Percentiles rank a stretch among this genome's conserved stretches.
Evolutionary conservation across 495 filamentous ascomycete species (phyloP).

Genomic region (Entonaema liquescens): DNA sequence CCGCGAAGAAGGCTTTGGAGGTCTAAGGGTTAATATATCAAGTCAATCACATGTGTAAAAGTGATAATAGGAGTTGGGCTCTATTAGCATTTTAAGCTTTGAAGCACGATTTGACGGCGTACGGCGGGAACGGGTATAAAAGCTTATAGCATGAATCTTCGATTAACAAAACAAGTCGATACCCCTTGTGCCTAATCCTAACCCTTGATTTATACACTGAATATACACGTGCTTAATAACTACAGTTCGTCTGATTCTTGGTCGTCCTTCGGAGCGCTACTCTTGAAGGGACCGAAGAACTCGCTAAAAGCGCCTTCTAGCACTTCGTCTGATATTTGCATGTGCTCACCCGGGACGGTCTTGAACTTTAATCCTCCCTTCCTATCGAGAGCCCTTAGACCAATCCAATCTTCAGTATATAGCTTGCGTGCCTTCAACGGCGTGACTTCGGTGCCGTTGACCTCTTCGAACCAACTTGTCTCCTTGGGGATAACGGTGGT

Average conservation of each 20-base stretch:
- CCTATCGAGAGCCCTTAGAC: conserved; percentile 81
- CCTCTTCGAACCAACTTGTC: conserved; percentile 89
- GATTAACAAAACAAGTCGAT: conserved; percentile 18
- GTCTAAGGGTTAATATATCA: conserved; percentile 25
- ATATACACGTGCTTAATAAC: conserved; percentile 12
- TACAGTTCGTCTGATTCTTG: conserved; percentile 40
- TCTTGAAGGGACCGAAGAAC: conserved; percentile 70
- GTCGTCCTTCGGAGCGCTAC: conserved; percentile 33
- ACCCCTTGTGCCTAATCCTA: conserved; percentile 16
- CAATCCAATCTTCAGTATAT: conserved; percentile 95
- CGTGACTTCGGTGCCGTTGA: conserved; percentile 74
- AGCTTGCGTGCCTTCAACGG: conserved; percentile 74
- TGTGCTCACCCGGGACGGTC: conserved; percentile 77
- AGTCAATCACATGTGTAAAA: conserved; percentile 24
- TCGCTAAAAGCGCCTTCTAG: conserved; percentile 73
- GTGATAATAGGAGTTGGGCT: conserved; percentile 43
- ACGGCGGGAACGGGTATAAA: conserved; percentile 25
- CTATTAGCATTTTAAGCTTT: conserved; percentile 38
- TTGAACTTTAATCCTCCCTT: conserved; percentile 80
- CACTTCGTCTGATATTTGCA: conserved; percentile 76
- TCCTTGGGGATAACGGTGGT: conserved; percentile 88
- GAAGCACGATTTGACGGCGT: conserved; percentile 26
- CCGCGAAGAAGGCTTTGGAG: conserved; percentile 66
- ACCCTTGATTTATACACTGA: conserved; percentile 26
- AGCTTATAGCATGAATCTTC: conserved; percentile 13